Percentiles rank a stretch among this genome's conserved stretches.
phyloP scores from a whole-genome alignment of 169 alveolate species.

The Plasmodium inui region DNA sequence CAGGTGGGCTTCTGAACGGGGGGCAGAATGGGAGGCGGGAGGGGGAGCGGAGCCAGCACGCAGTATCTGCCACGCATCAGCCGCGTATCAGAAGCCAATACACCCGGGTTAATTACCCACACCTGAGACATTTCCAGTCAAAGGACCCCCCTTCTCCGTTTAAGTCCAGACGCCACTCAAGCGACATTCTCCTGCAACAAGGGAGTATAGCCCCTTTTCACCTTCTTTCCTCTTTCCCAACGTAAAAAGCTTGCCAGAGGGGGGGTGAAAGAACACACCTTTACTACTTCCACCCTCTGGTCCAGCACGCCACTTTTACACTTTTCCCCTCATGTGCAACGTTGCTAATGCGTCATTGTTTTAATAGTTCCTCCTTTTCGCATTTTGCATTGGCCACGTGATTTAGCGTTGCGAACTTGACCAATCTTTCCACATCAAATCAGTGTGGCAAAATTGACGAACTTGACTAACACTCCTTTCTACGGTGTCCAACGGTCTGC shows the following conservation, averaged over 20 bases:
- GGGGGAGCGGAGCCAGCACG: not conserved
- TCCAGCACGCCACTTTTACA: not conserved
- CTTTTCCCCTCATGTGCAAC: not conserved
- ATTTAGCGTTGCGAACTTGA: not conserved
- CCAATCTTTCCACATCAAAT: not conserved
- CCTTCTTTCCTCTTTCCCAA: not conserved
- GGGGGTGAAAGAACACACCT: not conserved
- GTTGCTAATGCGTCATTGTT: not conserved
- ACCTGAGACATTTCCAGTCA: not conserved
- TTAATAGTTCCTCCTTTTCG: not conserved
- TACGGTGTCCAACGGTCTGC: not conserved
- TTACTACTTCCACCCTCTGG: not conserved
- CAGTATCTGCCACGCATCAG: not conserved
- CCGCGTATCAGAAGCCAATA: not conserved
- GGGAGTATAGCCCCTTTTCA: not conserved
- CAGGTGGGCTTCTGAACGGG: conserved; percentile 16
- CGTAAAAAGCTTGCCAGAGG: not conserved
- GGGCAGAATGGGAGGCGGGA: no score
- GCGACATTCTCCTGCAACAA: not conserved
- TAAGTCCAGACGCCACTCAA: not conserved
- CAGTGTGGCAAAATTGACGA: not conserved
- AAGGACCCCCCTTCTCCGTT: not conserved
- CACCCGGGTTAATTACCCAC: not conserved
- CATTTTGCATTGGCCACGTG: not conserved
- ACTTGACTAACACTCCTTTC: not conserved